phyloP scores from a whole-genome alignment of 225 moss, liverwort and hornwort genomes.

The Ulota crispa region DNA sequence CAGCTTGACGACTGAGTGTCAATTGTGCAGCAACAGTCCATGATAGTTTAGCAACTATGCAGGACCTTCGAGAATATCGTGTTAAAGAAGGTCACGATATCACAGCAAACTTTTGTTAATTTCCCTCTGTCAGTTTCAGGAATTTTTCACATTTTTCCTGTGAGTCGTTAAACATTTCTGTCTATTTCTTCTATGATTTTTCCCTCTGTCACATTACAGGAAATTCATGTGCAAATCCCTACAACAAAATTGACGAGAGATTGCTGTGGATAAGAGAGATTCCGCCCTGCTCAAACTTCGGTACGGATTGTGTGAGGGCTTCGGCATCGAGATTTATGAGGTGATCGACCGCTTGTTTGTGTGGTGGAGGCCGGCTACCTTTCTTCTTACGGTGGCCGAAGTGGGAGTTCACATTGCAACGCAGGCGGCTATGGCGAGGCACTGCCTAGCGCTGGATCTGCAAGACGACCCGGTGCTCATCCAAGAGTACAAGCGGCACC shows the following conservation, averaged over 20 bases:
- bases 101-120: too few species aligned
- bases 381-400: not conserved
- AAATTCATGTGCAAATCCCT: too few species aligned
- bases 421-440: conserved; percentile 2
- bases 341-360: not conserved
- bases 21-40: not conserved
- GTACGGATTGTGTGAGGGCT: not conserved
- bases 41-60: not conserved
- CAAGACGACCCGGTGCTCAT: conserved; percentile 17
- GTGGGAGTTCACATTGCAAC: not conserved
- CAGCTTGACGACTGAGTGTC: not conserved
- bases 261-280: not conserved
- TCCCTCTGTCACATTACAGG: too few species aligned
- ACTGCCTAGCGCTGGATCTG: conserved; percentile 26
- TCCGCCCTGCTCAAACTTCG: not conserved
- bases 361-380: not conserved
- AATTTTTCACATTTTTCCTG: too few species aligned
- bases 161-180: too few species aligned
- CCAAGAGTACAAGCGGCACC: conserved; percentile 24
- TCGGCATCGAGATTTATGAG: not conserved
- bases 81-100: not conserved
- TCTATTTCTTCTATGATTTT: too few species aligned
- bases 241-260: too few species aligned
- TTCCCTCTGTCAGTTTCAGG: too few species aligned
- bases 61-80: not conserved